phyloP scores from a whole-genome alignment of 495 filamentous ascomycete genomes.

The Recurvomyces mirabilis region DNA sequence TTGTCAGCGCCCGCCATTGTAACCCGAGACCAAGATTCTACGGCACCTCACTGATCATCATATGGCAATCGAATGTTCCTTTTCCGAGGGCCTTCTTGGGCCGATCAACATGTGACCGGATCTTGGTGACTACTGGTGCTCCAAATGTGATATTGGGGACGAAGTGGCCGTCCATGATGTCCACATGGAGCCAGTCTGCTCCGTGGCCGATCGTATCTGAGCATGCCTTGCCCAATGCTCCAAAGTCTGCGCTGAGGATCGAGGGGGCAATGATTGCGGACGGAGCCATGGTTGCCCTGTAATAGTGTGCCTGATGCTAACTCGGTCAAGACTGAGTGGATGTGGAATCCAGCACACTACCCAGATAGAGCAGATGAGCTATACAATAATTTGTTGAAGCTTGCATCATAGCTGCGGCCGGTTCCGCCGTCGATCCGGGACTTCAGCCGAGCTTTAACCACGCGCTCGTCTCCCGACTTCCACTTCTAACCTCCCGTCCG shows the following conservation, averaged over 20 bases:
- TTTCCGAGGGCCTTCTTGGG: constrained; percentile 48
- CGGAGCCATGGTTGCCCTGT: constrained; percentile 52
- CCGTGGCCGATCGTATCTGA: constrained; percentile 66
- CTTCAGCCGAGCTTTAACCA: no score
- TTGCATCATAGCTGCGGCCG: no score
- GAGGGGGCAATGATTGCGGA: constrained; percentile 92
- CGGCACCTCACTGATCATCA: constrained; percentile 91
- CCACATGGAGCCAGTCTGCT: constrained; percentile 73
- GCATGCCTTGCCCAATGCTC: constrained; percentile 72
- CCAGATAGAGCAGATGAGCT: no score
- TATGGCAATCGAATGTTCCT: constrained; percentile 98
- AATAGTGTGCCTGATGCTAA: not conserved
- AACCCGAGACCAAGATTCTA: not conserved
- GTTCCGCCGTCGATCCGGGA: no score
- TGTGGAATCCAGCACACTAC: no score
- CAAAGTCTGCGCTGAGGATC: constrained; percentile 94
- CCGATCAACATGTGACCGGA: constrained; percentile 68
- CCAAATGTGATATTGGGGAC: constrained; percentile 98
- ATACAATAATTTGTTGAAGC: no score
- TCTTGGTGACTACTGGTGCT: constrained; percentile 84
- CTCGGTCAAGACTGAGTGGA: no score
- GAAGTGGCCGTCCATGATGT: constrained; percentile 88
- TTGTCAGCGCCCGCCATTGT: constrained; percentile 7
- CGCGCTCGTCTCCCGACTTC: no score
- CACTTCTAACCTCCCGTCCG: no score